phyloP scores from a whole-genome alignment of 2,329 filamentous ascomycete species.

The Neofusicoccum laricinum region DNA sequence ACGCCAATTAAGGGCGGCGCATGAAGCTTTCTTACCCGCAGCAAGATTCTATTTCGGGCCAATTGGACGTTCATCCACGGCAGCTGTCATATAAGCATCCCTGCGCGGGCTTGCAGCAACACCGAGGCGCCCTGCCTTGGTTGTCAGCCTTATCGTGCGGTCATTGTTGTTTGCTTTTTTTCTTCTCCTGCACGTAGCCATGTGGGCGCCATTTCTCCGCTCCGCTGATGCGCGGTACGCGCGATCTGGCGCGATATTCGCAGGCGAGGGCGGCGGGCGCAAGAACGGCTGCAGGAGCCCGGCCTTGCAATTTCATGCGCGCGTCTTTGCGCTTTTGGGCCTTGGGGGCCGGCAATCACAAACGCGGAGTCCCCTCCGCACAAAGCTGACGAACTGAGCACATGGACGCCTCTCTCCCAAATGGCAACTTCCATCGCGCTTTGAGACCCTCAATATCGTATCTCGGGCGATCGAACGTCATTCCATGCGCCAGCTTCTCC shows the following conservation, averaged over 20 bases:
- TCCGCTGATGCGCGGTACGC: slow-evolving; percentile 5
- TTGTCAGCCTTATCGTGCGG: slow-evolving; percentile 5
- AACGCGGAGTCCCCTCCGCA: neutral
- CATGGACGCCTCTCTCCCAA: neutral
- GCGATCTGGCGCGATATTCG: neutral
- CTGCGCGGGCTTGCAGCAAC: slow-evolving; percentile 6
- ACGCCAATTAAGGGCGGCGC: slow-evolving; percentile 4
- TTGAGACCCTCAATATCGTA: neutral
- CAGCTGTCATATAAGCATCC: neutral
- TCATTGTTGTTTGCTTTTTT: neutral
- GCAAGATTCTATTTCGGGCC: neutral
- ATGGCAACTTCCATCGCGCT: slow-evolving; percentile 3
- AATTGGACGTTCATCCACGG: neutral
- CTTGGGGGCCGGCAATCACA: neutral
- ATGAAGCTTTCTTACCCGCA: neutral
- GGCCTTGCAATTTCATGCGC: neutral
- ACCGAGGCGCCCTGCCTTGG: neutral
- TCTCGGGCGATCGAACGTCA: neutral
- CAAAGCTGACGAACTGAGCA: neutral
- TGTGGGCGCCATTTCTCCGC: neutral
- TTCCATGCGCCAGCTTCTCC: neutral
- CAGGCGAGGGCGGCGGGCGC: neutral
- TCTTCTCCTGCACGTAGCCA: neutral
- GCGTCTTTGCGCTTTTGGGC: neutral
- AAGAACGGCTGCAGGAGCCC: neutral